These are phyloP conservation scores for Populus hybrid DNA, from an alignment of 441 rosid genomes.

Conservation along the genomic window DNA sequence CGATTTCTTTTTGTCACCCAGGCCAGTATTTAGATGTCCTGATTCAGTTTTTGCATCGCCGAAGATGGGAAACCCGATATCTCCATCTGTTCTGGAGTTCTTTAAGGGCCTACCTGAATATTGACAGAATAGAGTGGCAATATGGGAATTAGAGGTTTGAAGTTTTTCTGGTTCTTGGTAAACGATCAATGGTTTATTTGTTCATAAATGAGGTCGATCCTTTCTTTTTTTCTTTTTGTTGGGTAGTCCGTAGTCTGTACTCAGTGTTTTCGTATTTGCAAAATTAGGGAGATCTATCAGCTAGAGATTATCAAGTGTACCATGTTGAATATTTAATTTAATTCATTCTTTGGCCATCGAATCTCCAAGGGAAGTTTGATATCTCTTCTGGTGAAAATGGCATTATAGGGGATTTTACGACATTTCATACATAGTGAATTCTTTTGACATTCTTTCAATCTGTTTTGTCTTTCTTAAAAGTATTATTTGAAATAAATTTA, in stretches of 20 bases:
- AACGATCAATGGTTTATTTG: background rate
- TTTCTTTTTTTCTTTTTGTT: background rate
- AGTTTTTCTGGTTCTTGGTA: too few species aligned
- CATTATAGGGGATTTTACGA: background rate
- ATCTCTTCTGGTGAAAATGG: background rate
- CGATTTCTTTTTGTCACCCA: slow-evolving; percentile 39
- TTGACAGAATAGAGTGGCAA: background rate
- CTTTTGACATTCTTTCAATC: background rate
- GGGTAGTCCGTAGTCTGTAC: background rate
- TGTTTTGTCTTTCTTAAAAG: background rate
- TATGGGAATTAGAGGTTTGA: too few species aligned
- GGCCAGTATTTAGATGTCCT: slow-evolving; percentile 21
- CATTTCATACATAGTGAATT: background rate
- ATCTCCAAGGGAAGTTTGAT: background rate
- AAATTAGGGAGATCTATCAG: background rate
- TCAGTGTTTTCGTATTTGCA: background rate
- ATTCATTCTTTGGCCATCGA: slow-evolving; percentile 13
- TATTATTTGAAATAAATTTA: too few species aligned
- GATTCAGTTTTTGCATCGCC: slow-evolving; percentile 26
- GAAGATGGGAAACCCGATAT: slow-evolving; percentile 20
- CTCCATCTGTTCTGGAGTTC: slow-evolving; percentile 38
- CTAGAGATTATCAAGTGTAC: background rate
- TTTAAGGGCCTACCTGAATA: slow-evolving; percentile 30
- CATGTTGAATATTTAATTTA: background rate
- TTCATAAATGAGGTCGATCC: background rate